phyloP scores from a whole-genome alignment of 2,329 filamentous ascomycete species.

The Claviceps maximensis region DNA sequence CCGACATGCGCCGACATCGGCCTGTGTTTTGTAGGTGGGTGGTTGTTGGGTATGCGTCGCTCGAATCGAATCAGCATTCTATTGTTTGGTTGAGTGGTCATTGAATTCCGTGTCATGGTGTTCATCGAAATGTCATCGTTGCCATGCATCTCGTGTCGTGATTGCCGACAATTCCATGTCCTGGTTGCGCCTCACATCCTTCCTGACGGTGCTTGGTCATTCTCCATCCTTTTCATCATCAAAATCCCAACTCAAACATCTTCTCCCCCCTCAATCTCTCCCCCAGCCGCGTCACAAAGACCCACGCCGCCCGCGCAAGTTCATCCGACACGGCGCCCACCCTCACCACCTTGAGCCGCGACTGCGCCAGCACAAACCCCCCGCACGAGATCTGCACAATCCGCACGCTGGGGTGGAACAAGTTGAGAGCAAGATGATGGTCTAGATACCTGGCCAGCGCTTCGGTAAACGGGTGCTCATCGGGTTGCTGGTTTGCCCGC shows the following conservation, averaged over 20 bases:
- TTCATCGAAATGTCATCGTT: no score
- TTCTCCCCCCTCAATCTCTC: conserved; percentile 18
- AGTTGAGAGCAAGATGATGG: conserved; percentile 39
- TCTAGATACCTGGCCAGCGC: conserved; percentile 36
- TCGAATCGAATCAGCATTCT: no score
- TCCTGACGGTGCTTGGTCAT: no score
- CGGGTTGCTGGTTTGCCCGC: conserved; percentile 17
- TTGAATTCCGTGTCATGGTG: no score
- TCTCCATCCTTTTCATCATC: background rate
- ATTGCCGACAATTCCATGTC: no score
- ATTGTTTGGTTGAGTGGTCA: no score
- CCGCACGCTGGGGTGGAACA: conserved; percentile 42
- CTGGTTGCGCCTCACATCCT: no score
- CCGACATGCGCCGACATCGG: background rate
- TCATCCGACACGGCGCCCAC: conserved; percentile 17
- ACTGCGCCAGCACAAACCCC: conserved; percentile 41
- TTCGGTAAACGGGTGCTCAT: conserved; percentile 30
- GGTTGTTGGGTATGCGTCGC: no score
- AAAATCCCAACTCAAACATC: conserved; percentile 4
- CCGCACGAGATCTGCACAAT: conserved; percentile 41
- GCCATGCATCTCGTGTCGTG: no score
- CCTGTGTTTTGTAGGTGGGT: no score
- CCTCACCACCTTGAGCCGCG: conserved; percentile 33
- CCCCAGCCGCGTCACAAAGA: conserved; percentile 23
- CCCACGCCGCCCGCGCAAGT: conserved; percentile 23